Percentiles rank a stretch among this genome's conserved stretches.
Conservation (phyloP, 306 rosid genomes). For the Gynostemma pentaphyllum region DNA sequence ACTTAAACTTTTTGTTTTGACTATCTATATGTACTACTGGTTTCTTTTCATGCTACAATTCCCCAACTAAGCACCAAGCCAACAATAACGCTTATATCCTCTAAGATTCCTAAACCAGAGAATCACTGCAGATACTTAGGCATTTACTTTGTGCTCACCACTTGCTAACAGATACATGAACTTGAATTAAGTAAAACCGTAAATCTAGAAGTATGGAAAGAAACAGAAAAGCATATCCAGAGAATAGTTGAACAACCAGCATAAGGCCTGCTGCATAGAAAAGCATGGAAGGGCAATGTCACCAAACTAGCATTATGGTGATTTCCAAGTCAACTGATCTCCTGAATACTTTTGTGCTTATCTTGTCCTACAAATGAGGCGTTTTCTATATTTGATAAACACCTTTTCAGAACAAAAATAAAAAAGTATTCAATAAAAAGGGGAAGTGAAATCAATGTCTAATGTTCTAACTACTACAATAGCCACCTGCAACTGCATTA, state of each 20-base stretch:
- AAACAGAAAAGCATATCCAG: not conserved
- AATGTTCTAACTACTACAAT: not conserved
- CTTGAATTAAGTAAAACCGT: not conserved
- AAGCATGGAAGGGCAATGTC: not conserved
- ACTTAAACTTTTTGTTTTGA: not conserved
- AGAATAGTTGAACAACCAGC: not conserved
- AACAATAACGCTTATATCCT: not conserved
- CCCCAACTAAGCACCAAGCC: not conserved
- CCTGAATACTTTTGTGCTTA: not conserved
- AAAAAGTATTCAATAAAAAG: not conserved
- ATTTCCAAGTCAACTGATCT: not conserved
- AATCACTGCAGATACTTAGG: not conserved
- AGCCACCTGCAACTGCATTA: not conserved
- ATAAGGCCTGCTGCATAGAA: not conserved
- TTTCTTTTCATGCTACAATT: slow-evolving; percentile 2
- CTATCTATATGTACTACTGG: not conserved
- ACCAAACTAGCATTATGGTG: not conserved
- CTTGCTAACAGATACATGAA: not conserved
- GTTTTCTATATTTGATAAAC: not conserved
- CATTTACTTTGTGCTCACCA: not conserved
- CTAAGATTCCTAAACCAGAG: not conserved
- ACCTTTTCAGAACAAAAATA: not conserved
- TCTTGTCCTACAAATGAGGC: not conserved
- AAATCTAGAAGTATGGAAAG: not conserved
- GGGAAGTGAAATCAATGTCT: not conserved